Evolutionary conservation across 164 flowering plant species (phyloP), one percentile per base, ranked within the genome.

Genomic region (Echeveria elegans): DNA sequence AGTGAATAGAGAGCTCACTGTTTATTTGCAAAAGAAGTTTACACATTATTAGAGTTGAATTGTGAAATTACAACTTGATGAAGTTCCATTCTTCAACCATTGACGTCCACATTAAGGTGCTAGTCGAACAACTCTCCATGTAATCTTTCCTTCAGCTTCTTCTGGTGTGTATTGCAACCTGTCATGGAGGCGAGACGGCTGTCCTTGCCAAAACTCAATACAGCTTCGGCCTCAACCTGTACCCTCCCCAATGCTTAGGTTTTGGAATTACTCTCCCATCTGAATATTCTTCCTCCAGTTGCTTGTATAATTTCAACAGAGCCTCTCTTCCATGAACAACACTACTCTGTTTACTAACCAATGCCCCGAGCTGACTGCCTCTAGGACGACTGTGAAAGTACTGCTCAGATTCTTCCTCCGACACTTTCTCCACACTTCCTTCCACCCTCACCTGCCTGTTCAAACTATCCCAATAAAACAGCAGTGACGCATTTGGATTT

Each of bases 151-250:
- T 68, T 82, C 79, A 41, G 77, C 67, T 68, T 81, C 85, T 52
- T 73, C 68, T 18, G 86, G 82, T 66, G 81, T 69, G 66, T 92
- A 90, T 34, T 72, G 80, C 76, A 88, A 71, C 83, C 96, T 82
- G 78, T 94, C 99, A 78, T 94, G 97, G 76, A 94, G 78, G 68
- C 92, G 92, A 71, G 99, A 91, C 31, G 52, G 74, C 53, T 91
- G 97, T 61, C 99, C 99, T 79, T 94, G 99, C 97, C 99, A 94
- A 76, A 91, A 94, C 73, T 89, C 97, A 68, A n/a, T 85, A 75
- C 30, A 72, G 69, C 68, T 82, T 82, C 23, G 99, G 99, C 72
- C 75, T 83, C 38, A 94, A 90, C 73, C 97, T 78, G 82, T 84
- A 91, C 67, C 97, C 99, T 67, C 97, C 96, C 97, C 96, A 94